These are phyloP conservation scores for Fusarium phyllophilum DNA, from an alignment of 2,329 filamentous ascomycete species.

Conservation along the genomic window DNA sequence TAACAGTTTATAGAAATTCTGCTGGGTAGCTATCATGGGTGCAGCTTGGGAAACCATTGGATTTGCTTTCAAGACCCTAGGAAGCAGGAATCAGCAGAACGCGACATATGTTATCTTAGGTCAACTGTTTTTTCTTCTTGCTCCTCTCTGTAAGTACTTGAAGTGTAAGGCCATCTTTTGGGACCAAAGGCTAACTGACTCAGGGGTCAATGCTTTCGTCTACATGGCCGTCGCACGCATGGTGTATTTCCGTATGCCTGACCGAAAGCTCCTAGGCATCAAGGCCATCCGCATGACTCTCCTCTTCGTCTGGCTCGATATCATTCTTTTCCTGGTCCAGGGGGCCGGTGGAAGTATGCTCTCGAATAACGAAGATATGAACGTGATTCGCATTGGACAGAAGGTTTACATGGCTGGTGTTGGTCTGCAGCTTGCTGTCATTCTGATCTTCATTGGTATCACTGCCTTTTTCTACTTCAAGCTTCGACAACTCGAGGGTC, in stretches of 20 bases:
- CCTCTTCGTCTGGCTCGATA: constrained; percentile 59
- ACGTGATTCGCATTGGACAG: constrained; percentile 48
- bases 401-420: constrained; percentile 54
- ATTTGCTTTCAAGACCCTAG: constrained; percentile 52
- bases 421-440: constrained; percentile 50
- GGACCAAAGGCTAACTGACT: background rate
- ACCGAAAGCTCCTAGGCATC: constrained; percentile 50
- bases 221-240: constrained; percentile 57
- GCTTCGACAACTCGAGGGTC: constrained; percentile 36
- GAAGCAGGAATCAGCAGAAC: constrained; percentile 52
- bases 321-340: constrained; percentile 60
- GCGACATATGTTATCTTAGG: constrained; percentile 45
- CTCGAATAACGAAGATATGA: constrained; percentile 40
- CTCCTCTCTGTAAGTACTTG: constrained; percentile 51
- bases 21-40: constrained; percentile 55
- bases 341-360: constrained; percentile 52
- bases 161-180: background rate
- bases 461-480: constrained; percentile 50
- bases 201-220: constrained; percentile 56
- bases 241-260: constrained; percentile 52
- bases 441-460: constrained; percentile 51
- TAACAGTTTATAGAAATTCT: constrained; percentile 42
- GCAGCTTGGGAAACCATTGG: constrained; percentile 51
- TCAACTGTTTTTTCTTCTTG: constrained; percentile 53
- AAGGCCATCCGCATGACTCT: constrained; percentile 53